A percentile compares a stretch with the other conserved stretches of the same genome.
phyloP scores from a whole-genome alignment of 257 asterid species.

The Solanum appendiculatum region DNA sequence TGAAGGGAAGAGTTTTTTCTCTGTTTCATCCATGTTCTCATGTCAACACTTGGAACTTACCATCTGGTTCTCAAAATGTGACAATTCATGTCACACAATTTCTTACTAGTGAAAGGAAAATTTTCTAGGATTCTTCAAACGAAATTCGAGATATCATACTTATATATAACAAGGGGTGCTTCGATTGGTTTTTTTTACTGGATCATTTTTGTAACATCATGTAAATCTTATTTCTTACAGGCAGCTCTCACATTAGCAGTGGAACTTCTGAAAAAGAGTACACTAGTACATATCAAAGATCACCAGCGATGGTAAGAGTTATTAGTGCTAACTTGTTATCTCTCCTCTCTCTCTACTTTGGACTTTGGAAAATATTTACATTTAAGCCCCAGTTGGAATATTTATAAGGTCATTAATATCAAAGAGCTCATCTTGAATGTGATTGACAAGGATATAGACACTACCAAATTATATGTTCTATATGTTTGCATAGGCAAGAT shows the following conservation, averaged over 20 bases:
- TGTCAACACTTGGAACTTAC: neutral
- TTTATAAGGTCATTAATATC: neutral
- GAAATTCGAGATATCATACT: neutral
- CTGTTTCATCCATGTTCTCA: neutral
- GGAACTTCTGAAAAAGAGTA: constrained; percentile 31
- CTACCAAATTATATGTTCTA: neutral
- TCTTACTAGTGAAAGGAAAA: neutral
- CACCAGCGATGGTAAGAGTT: constrained; percentile 38
- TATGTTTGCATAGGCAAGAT: neutral
- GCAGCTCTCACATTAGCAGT: constrained; percentile 33
- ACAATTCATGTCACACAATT: neutral
- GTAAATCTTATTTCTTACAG: constrained; percentile 24
- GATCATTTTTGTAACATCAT: neutral
- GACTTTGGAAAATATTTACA: neutral
- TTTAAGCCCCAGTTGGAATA: neutral
- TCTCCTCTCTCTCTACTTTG: neutral
- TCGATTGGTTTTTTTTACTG: neutral
- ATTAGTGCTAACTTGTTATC: neutral
- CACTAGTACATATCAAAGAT: constrained; percentile 18
- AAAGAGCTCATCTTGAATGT: neutral
- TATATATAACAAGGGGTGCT: neutral
- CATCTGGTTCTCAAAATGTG: neutral
- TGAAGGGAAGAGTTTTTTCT: neutral
- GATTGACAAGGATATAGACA: neutral
- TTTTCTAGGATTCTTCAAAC: neutral